Base-by-base conservation (phyloP, 2,329 filamentous ascomycete species). In the Xylaria sp. region DNA sequence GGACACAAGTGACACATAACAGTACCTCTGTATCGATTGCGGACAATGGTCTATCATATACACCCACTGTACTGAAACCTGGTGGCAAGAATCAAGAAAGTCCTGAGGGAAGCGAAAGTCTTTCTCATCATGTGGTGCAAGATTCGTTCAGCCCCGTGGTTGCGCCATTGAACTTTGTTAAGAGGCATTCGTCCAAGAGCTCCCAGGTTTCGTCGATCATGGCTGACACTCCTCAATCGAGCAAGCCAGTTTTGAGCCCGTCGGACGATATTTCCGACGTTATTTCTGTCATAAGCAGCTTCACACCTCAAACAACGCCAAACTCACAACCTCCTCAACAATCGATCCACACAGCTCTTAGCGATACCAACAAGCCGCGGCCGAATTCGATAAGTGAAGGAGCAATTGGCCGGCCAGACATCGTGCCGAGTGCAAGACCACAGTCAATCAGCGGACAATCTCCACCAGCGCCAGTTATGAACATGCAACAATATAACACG, bases 141-240 rank as follows among this genome's bases (percentile, higher is more conserved):
- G 34, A 10, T 10, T 44, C 60, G 2, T 54, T 62, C 18, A 48
- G 12, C 7, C 39, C 74, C 28, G 67, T 65, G 7, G 66, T 74
- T 65, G 72, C 74, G n/a, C 74, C 76, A 15, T 59, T 75, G 46
- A 69, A 58, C 7, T 51, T 76, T 54, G 65, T 72, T 9, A 76
- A 70, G 55, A 74, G 68, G 18, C 63, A 68, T 20, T 70, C 69
- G 37, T 70, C 68, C 56, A 66, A 68, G 20, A 72, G 65, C 28
- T 70, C 70, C 50, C 59, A 64, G 37, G 63, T 66, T 3, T 63
- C 62, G 3, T 70, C 70, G 2, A 52, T 65, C 39, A 62, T 52
- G 41, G 48, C 39, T 48, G 64, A 65, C 44, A 34, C 12, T 18
- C 20, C 41, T n/a, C 37, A 65, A 15, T 46, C 48, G 8, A 32